Percentiles rank a stretch among this genome's conserved stretches.
These are phyloP conservation scores for Arabidopsis hybrid DNA, from an alignment of 441 rosid genomes.

Conservation along the genomic window DNA sequence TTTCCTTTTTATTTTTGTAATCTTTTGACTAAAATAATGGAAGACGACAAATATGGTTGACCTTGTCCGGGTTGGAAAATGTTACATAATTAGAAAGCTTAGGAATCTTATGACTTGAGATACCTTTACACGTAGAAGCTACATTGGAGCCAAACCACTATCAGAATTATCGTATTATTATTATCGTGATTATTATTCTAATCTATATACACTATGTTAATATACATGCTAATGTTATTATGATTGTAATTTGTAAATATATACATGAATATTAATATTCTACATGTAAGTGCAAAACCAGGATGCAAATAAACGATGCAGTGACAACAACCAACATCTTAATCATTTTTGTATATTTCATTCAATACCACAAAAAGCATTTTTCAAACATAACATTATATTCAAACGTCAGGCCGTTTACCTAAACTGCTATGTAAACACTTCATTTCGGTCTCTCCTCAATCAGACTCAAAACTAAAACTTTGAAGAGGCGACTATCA, in stretches of 20 bases:
- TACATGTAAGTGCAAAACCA: background rate
- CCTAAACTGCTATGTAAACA: conserved; percentile 3
- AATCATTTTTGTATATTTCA: background rate
- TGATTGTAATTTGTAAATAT: background rate
- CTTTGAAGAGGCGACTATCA: conserved; percentile 1
- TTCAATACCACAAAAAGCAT: background rate
- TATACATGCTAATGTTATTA: background rate
- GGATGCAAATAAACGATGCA: background rate
- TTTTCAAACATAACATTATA: background rate
- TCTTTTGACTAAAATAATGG: conserved; percentile 18
- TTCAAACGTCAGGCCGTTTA: background rate
- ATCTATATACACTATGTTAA: no score
- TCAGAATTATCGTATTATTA: conserved; percentile 1
- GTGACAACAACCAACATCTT: background rate
- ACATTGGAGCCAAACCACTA: conserved; percentile 7
- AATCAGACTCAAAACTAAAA: background rate
- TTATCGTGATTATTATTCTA: background rate
- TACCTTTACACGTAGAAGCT: conserved; percentile 38
- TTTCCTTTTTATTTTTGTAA: background rate
- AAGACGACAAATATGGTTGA: conserved; percentile 30
- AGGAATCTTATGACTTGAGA: conserved; percentile 37
- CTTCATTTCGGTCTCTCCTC: background rate
- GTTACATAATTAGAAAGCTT: background rate
- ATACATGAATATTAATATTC: background rate
- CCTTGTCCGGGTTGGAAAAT: conserved; percentile 24